Conservation (phyloP, 768 basidiomycete species). For the Serendipita sp. region DNA sequence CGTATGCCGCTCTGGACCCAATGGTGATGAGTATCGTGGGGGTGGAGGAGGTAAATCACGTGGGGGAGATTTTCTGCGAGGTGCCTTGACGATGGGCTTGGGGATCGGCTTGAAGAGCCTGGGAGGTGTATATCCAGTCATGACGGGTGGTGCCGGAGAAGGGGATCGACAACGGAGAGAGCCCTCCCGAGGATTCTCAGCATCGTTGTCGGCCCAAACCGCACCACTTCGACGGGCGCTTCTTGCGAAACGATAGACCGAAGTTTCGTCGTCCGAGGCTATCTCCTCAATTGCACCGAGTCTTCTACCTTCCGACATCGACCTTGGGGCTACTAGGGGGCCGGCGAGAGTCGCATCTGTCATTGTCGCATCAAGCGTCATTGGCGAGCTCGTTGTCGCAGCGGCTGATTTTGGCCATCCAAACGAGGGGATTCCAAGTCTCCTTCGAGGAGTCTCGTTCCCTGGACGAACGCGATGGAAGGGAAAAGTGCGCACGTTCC, state of each 20-base stretch:
- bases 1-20: neutral
- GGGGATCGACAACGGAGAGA: conserved; percentile 3
- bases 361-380: neutral
- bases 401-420: neutral
- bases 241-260: neutral
- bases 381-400: neutral
- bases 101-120: neutral
- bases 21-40: neutral
- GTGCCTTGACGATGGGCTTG: neutral
- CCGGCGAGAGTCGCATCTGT: neutral
- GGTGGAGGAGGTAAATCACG: neutral
- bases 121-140: neutral
- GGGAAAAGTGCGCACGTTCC: conserved; percentile 2
- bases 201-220: neutral
- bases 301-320: neutral
- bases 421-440: neutral
- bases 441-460: neutral
- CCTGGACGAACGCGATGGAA: neutral
- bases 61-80: conserved; percentile 1
- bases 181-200: conserved; percentile 3
- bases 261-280: neutral
- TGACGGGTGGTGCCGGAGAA: neutral
- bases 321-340: neutral
- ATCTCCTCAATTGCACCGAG: neutral
- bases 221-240: neutral